phyloP scores from a whole-genome alignment of 176 grass and related monocot genomes.

The Poa annua region DNA sequence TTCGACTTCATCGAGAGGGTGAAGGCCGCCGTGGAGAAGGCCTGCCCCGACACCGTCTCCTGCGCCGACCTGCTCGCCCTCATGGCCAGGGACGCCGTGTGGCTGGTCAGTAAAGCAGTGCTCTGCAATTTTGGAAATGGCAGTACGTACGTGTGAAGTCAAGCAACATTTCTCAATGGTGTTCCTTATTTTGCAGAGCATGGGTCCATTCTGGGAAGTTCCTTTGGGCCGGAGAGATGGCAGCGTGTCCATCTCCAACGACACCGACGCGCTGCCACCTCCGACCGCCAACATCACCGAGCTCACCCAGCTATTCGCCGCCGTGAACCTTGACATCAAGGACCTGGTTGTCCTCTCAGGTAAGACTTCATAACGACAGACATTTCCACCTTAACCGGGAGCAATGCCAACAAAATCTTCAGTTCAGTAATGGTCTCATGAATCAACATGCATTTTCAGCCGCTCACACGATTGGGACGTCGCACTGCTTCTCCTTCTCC shows the following conservation, averaged over 20 bases:
- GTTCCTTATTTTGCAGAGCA: constrained; percentile 46
- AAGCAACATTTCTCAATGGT: not conserved
- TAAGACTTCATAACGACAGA: not conserved
- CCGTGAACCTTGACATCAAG: no score
- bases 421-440: not conserved
- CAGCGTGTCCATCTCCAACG: constrained; percentile 53
- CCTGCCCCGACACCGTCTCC: constrained; percentile 71
- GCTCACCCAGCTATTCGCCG: constrained; percentile 58
- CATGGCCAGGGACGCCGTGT: constrained; percentile 72
- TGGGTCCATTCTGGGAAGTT: constrained; percentile 75
- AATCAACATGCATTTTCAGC: constrained; percentile 27
- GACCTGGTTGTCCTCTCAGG: constrained; percentile 92
- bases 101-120: constrained; percentile 49
- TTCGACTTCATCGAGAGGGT: constrained; percentile 68
- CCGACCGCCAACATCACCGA: constrained; percentile 58
- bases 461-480: constrained; percentile 81
- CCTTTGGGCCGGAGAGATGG: constrained; percentile 70
- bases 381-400: not conserved
- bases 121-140: not conserved
- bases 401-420: not conserved
- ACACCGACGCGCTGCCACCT: constrained; percentile 66
- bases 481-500: constrained; percentile 63
- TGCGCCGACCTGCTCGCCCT: constrained; percentile 85
- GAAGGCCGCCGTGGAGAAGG: constrained; percentile 75
- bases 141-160: no score